Conservation (phyloP, 768 basidiomycete species). For the Mycena vitilis region DNA sequence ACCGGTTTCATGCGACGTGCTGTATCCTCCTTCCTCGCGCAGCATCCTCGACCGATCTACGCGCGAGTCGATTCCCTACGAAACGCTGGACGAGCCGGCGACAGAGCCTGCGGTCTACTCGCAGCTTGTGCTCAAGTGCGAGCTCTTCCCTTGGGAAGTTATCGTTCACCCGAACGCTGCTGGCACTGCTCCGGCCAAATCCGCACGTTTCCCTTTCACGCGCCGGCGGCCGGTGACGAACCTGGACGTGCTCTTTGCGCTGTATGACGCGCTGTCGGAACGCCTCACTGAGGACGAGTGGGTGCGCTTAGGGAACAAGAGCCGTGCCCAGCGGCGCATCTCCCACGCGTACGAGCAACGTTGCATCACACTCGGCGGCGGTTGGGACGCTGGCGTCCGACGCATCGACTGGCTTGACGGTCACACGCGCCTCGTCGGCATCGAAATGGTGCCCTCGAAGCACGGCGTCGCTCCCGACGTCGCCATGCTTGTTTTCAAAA, state of each 20-base stretch:
- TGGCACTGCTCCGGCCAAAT: neutral
- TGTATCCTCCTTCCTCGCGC: conserved; percentile 65
- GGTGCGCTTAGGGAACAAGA: conserved; percentile 67
- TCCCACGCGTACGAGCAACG: conserved; percentile 72
- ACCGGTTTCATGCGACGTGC: conserved; percentile 72
- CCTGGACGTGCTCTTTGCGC: conserved; percentile 69
- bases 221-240: conserved; percentile 59
- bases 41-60: conserved; percentile 69
- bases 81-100: conserved; percentile 70
- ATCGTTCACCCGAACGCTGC: conserved; percentile 51
- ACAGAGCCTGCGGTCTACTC: conserved; percentile 68
- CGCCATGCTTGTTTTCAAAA: conserved; percentile 28
- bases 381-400: conserved; percentile 77
- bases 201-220: conserved; percentile 23
- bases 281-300: conserved; percentile 76
- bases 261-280: conserved; percentile 65
- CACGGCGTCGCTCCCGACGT: conserved; percentile 1
- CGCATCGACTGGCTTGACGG: conserved; percentile 74
- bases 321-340: conserved; percentile 67
- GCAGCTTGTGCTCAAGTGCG: conserved; percentile 63
- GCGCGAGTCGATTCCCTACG: conserved; percentile 63
- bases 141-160: conserved; percentile 73
- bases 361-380: conserved; percentile 69
- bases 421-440: conserved; percentile 69
- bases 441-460: conserved; percentile 59